Evolutionary conservation across 352 stramenopile species (phyloP).

Genomic region (Phytophthora multivora): DNA sequence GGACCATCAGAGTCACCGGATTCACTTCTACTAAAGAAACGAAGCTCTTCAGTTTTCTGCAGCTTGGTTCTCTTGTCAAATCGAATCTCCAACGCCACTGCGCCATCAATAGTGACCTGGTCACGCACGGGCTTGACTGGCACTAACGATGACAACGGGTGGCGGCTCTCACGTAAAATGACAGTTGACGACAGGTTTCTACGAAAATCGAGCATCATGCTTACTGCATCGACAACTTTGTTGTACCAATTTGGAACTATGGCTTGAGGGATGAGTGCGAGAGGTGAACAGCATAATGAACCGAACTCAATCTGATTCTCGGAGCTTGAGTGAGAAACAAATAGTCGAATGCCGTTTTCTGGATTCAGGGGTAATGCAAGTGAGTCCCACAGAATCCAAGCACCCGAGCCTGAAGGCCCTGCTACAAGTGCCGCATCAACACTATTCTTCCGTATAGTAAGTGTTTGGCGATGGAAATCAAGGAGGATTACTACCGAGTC

Average conservation of each 20-base stretch:
- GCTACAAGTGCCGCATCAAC: conserved; percentile 26
- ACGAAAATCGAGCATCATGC: conserved; percentile 62
- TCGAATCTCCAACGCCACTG: conserved; percentile 67
- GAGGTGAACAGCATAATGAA: conserved; percentile 35
- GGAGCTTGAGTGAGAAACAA: conserved; percentile 29
- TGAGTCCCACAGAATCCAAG: conserved; percentile 31
- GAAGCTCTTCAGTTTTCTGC: conserved; percentile 31
- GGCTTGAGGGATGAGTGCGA: conserved; percentile 35
- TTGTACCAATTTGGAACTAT: conserved; percentile 62
- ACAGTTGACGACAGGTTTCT: conserved; percentile 39
- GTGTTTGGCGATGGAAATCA: conserved; percentile 32
- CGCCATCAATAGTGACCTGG: conserved; percentile 46
- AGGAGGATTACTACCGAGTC: conserved; percentile 52
- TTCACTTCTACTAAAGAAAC: conserved; percentile 18
- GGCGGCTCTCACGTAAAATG: conserved; percentile 55
- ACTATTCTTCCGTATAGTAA: conserved; percentile 54
- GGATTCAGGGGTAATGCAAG: conserved; percentile 6
- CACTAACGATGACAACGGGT: conserved; percentile 32
- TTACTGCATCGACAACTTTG: conserved; percentile 61
- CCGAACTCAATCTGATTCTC: conserved; percentile 29
- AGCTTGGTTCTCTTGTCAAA: conserved; percentile 71
- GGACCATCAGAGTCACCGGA: not conserved
- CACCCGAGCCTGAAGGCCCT: conserved; percentile 14
- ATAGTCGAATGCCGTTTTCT: conserved; percentile 23
- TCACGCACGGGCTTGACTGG: conserved; percentile 10